phyloP scores from a whole-genome alignment of 345 rosid genomes.

The Eutrema japonicum region DNA sequence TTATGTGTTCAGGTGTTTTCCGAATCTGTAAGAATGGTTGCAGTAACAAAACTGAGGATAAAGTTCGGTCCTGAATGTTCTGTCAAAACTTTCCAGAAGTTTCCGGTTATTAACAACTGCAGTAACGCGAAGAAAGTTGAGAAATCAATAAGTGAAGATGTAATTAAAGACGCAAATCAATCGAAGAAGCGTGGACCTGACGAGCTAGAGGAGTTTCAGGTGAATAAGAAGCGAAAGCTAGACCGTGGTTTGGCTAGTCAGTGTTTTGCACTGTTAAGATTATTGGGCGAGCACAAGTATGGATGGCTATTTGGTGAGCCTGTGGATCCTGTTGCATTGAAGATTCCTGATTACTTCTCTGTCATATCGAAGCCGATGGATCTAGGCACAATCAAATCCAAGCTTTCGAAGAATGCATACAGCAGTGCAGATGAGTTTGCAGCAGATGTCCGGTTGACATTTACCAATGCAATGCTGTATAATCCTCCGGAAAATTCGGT shows the following conservation, averaged over 20 bases:
- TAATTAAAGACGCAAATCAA: slow-evolving; percentile 20
- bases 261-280: slow-evolving; percentile 57
- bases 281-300: slow-evolving; percentile 47
- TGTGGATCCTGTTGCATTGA: slow-evolving; percentile 70
- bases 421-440: slow-evolving; percentile 65
- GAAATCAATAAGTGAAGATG: slow-evolving; percentile 29
- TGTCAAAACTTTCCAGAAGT: slow-evolving; percentile 13
- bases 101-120: slow-evolving; percentile 33
- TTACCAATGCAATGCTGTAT: slow-evolving; percentile 80
- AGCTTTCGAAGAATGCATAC: slow-evolving; percentile 57
- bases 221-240: slow-evolving; percentile 61
- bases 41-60: slow-evolving; percentile 57
- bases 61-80: slow-evolving; percentile 55
- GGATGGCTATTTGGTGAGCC: slow-evolving; percentile 70
- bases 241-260: slow-evolving; percentile 55
- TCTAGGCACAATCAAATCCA: slow-evolving; percentile 73
- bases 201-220: slow-evolving; percentile 42
- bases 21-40: slow-evolving; percentile 26
- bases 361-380: slow-evolving; percentile 82
- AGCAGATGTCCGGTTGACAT: slow-evolving; percentile 73
- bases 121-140: slow-evolving; percentile 29
- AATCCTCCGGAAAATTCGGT: slow-evolving; percentile 69
- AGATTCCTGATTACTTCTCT: slow-evolving; percentile 83
- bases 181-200: slow-evolving; percentile 52
- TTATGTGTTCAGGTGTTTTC: slow-evolving; percentile 4